Conservation (phyloP, 225 moss, liverwort and hornwort species). For the Takakia lepidozioides region DNA sequence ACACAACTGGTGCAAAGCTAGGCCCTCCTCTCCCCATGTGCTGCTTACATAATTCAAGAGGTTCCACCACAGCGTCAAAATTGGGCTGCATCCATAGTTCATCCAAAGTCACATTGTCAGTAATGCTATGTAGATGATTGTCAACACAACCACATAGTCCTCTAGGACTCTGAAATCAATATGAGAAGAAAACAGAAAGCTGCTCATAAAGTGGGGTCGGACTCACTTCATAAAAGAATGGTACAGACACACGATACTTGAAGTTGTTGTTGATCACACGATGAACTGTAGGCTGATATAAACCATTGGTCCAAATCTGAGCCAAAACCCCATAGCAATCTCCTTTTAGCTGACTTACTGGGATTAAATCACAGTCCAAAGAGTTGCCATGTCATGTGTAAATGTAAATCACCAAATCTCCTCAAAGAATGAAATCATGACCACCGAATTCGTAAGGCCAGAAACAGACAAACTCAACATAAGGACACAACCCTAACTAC, state of each 20-base stretch:
- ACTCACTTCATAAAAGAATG: constrained; percentile 93
- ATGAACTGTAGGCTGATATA: constrained; percentile 76
- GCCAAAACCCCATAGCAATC: constrained; percentile 1
- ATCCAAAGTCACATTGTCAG: neutral
- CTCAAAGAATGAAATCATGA: too few relatives aligned
- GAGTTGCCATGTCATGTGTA: too few relatives aligned
- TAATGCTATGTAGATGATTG: neutral
- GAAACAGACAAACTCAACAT: too few relatives aligned
- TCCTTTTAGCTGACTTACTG: constrained; percentile 4
- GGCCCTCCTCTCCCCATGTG: constrained; percentile 13
- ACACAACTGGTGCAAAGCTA: constrained; percentile 48
- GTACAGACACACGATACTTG: constrained; percentile 79
- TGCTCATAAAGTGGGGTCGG: too few relatives aligned
- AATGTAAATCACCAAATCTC: too few relatives aligned
- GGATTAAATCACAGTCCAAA: too few relatives aligned
- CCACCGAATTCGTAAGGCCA: too few relatives aligned
- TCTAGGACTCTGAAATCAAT: too few relatives aligned
- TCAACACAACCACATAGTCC: too few relatives aligned
- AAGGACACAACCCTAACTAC: too few relatives aligned
- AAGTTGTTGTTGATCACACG: constrained; percentile 67
- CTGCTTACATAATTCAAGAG: constrained; percentile 43
- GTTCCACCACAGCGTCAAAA: constrained; percentile 80
- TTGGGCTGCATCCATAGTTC: constrained; percentile 55
- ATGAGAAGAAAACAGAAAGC: too few relatives aligned
- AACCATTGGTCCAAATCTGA: constrained; percentile 94